A percentile compares a stretch with the other conserved stretches of the same genome.
phyloP scores from a whole-genome alignment of 2,329 filamentous ascomycete species.

The Talaromyces atroroseus region DNA sequence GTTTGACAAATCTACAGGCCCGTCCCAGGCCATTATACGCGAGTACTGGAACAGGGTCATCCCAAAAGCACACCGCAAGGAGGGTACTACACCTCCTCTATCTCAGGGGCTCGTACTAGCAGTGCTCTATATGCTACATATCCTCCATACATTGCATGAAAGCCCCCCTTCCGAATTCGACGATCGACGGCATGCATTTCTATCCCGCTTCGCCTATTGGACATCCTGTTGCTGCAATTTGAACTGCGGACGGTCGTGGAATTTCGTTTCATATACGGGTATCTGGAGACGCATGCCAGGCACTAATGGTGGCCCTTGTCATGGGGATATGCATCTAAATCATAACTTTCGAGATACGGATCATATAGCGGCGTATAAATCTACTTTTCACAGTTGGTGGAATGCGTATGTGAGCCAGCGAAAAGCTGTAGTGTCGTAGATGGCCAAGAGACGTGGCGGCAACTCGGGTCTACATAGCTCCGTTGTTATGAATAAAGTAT shows the following conservation, averaged over 20 bases:
- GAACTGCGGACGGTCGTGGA: conserved; percentile 1
- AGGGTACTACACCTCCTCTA: background rate
- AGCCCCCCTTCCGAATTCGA: background rate
- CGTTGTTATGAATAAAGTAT: too few species aligned
- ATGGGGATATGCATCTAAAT: conserved; percentile 7
- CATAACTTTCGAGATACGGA: conserved; percentile 1
- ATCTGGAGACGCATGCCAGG: background rate
- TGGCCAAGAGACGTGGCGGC: too few species aligned
- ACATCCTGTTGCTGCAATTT: background rate
- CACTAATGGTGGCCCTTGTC: background rate
- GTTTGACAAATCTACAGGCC: background rate
- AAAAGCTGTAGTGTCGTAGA: too few species aligned
- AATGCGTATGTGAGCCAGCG: too few species aligned
- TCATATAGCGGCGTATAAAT: background rate
- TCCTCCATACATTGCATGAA: background rate
- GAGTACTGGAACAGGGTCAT: conserved; percentile 4
- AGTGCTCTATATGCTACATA: conserved; percentile 5
- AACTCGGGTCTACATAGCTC: too few species aligned
- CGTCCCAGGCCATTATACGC: background rate
- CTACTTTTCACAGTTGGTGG: conserved; percentile 1
- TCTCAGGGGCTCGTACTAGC: background rate
- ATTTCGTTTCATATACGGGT: conserved; percentile 1
- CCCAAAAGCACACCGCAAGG: background rate
- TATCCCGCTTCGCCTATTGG: conserved; percentile 7
- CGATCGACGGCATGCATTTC: background rate